Evolutionary conservation across 345 rosid species (phyloP).

Genomic region (Salix exigua): DNA sequence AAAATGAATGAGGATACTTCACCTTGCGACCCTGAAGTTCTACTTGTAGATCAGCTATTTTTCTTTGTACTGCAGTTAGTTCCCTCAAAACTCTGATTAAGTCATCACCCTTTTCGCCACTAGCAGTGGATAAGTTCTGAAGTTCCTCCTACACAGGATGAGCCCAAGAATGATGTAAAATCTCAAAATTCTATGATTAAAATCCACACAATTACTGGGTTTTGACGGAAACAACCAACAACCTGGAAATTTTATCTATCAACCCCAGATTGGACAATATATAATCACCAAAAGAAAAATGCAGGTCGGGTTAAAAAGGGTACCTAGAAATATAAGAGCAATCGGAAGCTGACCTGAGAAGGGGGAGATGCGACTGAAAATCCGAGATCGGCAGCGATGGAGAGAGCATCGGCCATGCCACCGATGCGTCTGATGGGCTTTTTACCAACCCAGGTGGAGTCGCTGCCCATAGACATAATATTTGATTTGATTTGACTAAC

Average conservation of each 20-base stretch:
- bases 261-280: neutral
- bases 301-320: too few species aligned
- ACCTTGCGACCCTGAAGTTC: slow-evolving; percentile 99
- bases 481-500: neutral
- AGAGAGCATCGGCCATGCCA: slow-evolving; percentile 94
- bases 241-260: neutral
- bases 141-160: slow-evolving; percentile 47
- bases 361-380: slow-evolving; percentile 72
- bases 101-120: slow-evolving; percentile 77
- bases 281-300: neutral
- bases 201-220: too few species aligned
- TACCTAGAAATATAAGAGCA: neutral
- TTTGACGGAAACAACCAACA: too few species aligned
- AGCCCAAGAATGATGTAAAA: neutral
- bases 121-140: slow-evolving; percentile 48
- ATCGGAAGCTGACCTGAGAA: slow-evolving; percentile 47
- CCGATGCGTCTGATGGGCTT: slow-evolving; percentile 92
- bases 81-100: slow-evolving; percentile 77
- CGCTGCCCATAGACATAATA: slow-evolving; percentile 72
- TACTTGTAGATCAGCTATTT: slow-evolving; percentile 91
- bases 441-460: slow-evolving; percentile 91
- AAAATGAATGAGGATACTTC: neutral
- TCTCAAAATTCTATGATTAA: neutral
- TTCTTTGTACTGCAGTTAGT: slow-evolving; percentile 79
- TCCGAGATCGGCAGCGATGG: slow-evolving; percentile 96